Conservation (phyloP, 257 asterid species). For the Jacaranda mimosifolia region DNA sequence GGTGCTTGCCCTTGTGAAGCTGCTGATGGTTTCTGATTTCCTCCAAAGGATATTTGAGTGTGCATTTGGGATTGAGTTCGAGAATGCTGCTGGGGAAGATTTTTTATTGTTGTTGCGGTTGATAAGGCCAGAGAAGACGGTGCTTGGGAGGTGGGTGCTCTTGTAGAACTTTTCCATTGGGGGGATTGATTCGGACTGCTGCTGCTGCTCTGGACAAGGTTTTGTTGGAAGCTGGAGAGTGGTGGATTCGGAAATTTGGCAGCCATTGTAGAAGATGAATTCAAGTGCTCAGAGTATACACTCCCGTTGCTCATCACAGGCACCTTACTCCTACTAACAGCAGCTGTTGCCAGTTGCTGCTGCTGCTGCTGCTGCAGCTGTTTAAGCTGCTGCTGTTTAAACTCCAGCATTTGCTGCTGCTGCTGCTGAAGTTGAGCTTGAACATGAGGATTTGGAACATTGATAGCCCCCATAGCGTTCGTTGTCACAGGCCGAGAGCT, state of each 20-base stretch:
- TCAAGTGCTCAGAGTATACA: constrained; percentile 69
- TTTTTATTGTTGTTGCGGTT: constrained; percentile 54
- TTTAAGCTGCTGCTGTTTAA: constrained; percentile 50
- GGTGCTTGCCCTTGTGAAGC: constrained; percentile 60
- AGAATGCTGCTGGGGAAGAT: constrained; percentile 70
- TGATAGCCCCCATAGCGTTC: constrained; percentile 45
- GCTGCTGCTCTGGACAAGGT: constrained; percentile 68
- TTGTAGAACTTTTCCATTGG: constrained; percentile 75
- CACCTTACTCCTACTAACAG: constrained; percentile 60
- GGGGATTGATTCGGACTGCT: constrained; percentile 72
- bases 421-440: constrained; percentile 68
- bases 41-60: constrained; percentile 87
- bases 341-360: constrained; percentile 45
- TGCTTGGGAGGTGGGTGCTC: constrained; percentile 60
- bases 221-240: constrained; percentile 72
- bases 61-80: constrained; percentile 67
- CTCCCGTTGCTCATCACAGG: constrained; percentile 56
- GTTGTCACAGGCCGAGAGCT: constrained; percentile 55
- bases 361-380: constrained; percentile 49
- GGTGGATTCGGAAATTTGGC: constrained; percentile 62
- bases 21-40: constrained; percentile 70
- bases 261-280: constrained; percentile 55
- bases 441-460: constrained; percentile 56
- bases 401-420: constrained; percentile 57
- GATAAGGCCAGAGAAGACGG: constrained; percentile 68